Base-by-base conservation (phyloP, 2,329 filamentous ascomycete genomes). In the Xylaria sp. region DNA sequence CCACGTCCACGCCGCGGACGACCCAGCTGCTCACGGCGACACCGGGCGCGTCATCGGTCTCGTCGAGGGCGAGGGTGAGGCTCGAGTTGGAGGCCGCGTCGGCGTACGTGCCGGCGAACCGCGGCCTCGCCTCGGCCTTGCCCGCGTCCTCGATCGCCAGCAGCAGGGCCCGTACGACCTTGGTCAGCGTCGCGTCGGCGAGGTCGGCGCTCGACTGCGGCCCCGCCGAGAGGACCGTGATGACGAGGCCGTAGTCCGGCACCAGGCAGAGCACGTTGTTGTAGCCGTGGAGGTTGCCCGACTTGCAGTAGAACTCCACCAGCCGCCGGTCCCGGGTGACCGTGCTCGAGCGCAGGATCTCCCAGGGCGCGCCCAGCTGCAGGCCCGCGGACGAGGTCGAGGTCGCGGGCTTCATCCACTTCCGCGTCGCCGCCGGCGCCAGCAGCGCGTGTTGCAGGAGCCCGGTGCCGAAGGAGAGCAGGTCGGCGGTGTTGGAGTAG, bases 111-210 rank as follows among this genome's bases (percentile, higher is more conserved):
- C 77, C 77, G 0, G 60, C 70, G 51, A 72, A 72, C 0, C 52
- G 57, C 2, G 53, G 21, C 11, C 46, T 45, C 0, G 72, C 70
- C 41, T 78, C 69, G 5, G 68, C 64, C 16, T 72, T 71, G 7
- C 75, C 70, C 1, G 75, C 76, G 19, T 70, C 62, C 38, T 80
- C 77, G 7, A 80, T 52, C 0, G 72, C 76, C 0, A 75, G 75
- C 0, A 79, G 50, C 0, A 80, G 57, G 0, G 54, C 54, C 34
- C 69, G 57, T 8, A 77, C 48, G 1, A 77, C 52, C 13, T 65
- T 64, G 1, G 66, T 60, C 3, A 66, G 58, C 11, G 54, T 41
- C 17, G 50, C 24, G 41, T 68, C 60, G 16, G 67, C 57, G 7
- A 59, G 50, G 43, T 63, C 57, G 4, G 54, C 45, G 8, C 51